phyloP scores from a whole-genome alignment of 441 rosid species.

The Euphorbia schlechtendalii region DNA sequence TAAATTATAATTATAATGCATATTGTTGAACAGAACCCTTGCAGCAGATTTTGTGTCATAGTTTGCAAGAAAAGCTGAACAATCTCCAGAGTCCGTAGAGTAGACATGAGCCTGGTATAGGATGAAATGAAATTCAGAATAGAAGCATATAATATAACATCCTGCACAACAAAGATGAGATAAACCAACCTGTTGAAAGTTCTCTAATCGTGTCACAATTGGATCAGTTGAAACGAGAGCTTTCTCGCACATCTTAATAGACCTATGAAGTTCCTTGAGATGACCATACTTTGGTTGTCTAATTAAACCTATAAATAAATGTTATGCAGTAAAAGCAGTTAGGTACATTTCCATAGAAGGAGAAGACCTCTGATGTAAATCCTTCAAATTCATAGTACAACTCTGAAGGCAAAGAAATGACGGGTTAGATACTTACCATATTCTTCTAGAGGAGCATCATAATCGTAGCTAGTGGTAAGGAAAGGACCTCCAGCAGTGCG shows the following conservation, averaged over 20 bases:
- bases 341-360: too few relatives aligned
- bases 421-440: constrained; percentile 49
- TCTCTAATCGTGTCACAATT: constrained; percentile 65
- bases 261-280: constrained; percentile 85
- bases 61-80: constrained; percentile 94
- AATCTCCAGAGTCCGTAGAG: constrained; percentile 72
- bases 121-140: constrained; percentile 11
- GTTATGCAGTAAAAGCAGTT: constrained; percentile 18
- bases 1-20: constrained; percentile 87
- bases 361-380: neutral
- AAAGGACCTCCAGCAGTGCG: constrained; percentile 96
- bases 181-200: constrained; percentile 72
- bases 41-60: constrained; percentile 75
- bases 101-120: constrained; percentile 62
- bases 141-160: constrained; percentile 10
- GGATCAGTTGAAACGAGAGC: constrained; percentile 82
- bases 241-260: constrained; percentile 84
- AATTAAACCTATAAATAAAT: constrained; percentile 63
- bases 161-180: constrained; percentile 1
- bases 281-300: constrained; percentile 95
- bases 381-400: neutral
- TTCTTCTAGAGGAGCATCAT: constrained; percentile 95
- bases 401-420: neutral
- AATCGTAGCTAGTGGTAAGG: constrained; percentile 91
- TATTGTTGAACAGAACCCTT: constrained; percentile 77